phyloP scores from a whole-genome alignment of 208 protist genomes.

The Leishmania turanica region DNA sequence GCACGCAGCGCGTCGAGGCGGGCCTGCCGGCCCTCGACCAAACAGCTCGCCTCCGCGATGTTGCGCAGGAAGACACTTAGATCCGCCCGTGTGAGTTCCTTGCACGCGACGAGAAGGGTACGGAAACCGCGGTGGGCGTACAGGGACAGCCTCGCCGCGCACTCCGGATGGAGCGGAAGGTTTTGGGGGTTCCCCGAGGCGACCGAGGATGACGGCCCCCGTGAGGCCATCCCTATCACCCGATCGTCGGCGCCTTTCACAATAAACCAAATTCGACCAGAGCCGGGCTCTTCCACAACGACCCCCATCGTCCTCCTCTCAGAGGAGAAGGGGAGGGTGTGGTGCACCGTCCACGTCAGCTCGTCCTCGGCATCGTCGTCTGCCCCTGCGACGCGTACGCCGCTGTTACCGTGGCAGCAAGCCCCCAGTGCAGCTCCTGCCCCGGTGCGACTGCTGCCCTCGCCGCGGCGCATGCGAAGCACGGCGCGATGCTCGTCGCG shows the following conservation, averaged over 20 bases:
- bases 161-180: conserved; percentile 16
- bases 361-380: background rate
- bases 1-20: conserved; percentile 50
- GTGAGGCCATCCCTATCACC: conserved; percentile 49
- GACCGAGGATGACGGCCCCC: background rate
- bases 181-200: background rate
- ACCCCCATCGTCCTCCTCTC: conserved; percentile 90
- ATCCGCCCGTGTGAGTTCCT: conserved; percentile 46
- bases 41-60: conserved; percentile 38
- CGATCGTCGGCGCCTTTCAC: conserved; percentile 93
- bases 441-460: background rate
- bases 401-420: background rate
- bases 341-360: conserved; percentile 68
- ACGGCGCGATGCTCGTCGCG: conserved; percentile 32
- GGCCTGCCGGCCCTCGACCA: conserved; percentile 43
- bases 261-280: conserved; percentile 50
- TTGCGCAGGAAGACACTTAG: conserved; percentile 40
- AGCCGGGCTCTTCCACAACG: conserved; percentile 56
- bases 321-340: conserved; percentile 88
- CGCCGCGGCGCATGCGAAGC: conserved; percentile 21
- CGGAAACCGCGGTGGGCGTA: conserved; percentile 76
- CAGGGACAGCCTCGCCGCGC: conserved; percentile 40
- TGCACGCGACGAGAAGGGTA: conserved; percentile 75
- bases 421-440: background rate
- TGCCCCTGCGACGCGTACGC: no score